These are phyloP conservation scores for Exserohilum turcica DNA, from an alignment of 2,329 filamentous ascomycete genomes.

Conservation along the genomic window DNA sequence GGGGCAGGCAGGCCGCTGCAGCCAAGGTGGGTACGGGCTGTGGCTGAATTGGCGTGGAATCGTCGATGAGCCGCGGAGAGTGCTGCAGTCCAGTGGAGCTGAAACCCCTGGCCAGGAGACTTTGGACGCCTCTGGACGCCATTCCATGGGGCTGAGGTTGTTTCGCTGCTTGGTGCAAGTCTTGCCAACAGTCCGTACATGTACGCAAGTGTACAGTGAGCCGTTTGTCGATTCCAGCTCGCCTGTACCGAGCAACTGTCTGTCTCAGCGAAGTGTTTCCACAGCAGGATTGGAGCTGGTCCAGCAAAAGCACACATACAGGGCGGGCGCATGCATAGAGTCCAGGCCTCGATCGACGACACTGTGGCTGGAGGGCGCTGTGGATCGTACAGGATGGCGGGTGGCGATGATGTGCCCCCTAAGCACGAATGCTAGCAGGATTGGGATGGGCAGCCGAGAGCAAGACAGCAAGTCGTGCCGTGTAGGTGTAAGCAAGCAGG, in stretches of 20 bases:
- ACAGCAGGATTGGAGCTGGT: background rate
- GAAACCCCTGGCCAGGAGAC: slow-evolving; percentile 10
- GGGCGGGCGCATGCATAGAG: background rate
- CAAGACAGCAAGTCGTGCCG: slow-evolving; percentile 23
- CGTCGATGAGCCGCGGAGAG: slow-evolving; percentile 37
- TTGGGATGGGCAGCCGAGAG: slow-evolving; percentile 23
- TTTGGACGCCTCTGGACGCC: background rate
- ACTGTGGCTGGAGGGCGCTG: slow-evolving; percentile 28
- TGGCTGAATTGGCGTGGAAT: slow-evolving; percentile 38
- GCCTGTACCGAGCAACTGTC: background rate
- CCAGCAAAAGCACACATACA: slow-evolving; percentile 13
- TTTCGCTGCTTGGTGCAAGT: background rate
- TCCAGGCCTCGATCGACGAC: slow-evolving; percentile 38
- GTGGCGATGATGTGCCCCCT: slow-evolving; percentile 18
- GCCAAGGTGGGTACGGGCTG: slow-evolving; percentile 25
- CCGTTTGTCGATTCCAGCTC: background rate
- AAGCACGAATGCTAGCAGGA: slow-evolving; percentile 26
- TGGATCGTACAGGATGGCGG: slow-evolving; percentile 28
- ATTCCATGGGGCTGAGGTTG: background rate
- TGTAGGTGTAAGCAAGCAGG: slow-evolving; percentile 9
- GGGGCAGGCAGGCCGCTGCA: slow-evolving; percentile 30
- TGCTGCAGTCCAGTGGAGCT: slow-evolving; percentile 22
- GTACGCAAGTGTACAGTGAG: background rate
- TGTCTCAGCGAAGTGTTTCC: background rate
- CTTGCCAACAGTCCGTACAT: too few species aligned